These are phyloP conservation scores for Hypoxylon subgilvum DNA, from an alignment of 495 filamentous ascomycete species.

Conservation along the genomic window DNA sequence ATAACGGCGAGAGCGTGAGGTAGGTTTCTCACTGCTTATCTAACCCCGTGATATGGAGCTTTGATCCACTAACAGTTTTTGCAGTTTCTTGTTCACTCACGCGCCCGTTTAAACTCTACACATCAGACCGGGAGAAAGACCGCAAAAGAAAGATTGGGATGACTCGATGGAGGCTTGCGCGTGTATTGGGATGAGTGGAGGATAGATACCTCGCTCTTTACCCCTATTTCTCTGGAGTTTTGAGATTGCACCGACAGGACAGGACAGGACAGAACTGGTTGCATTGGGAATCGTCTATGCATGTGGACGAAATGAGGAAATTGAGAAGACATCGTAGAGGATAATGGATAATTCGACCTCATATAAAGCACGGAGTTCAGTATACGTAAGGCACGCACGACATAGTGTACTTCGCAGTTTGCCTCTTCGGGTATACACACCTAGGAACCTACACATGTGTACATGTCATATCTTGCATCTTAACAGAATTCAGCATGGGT, in stretches of 20 bases:
- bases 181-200: too few relatives aligned
- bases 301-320: conserved; percentile 8
- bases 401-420: conserved; percentile 15
- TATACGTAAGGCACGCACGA: neutral
- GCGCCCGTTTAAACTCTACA: conserved; percentile 62
- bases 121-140: neutral
- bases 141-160: neutral
- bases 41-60: neutral
- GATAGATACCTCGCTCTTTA: too few relatives aligned
- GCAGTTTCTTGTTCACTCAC: conserved; percentile 86
- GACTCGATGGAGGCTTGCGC: too few relatives aligned
- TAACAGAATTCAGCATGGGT: conserved; percentile 19
- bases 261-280: too few relatives aligned
- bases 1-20: conserved; percentile 75
- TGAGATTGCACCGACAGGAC: too few relatives aligned
- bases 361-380: conserved; percentile 29
- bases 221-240: conserved; percentile 9
- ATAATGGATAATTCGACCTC: conserved; percentile 26
- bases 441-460: conserved; percentile 8
- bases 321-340: conserved; percentile 20
- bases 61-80: conserved; percentile 15
- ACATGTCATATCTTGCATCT: conserved; percentile 21
- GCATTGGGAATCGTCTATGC: conserved; percentile 24
- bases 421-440: too few relatives aligned
- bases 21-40: neutral